Conservation (phyloP, 495 filamentous ascomycete species). For the Parathielavia appendiculata region DNA sequence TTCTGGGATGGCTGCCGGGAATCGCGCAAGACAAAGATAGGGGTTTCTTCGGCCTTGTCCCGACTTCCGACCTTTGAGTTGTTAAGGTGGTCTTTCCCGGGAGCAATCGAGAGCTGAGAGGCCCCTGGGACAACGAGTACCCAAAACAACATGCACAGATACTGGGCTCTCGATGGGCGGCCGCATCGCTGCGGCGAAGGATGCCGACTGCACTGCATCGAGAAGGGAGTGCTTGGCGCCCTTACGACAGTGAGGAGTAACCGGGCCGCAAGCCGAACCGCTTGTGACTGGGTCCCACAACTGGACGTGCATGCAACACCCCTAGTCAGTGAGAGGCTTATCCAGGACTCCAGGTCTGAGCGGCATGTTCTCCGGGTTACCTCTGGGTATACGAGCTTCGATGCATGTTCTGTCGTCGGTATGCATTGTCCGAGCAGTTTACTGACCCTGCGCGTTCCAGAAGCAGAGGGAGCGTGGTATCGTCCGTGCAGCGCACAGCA, state of each 20-base stretch:
- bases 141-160: too few species aligned
- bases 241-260: constrained; percentile 14
- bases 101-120: neutral
- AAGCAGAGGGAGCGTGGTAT: constrained; percentile 12
- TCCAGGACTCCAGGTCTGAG: neutral
- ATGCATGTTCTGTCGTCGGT: too few species aligned
- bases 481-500: constrained; percentile 4
- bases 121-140: too few species aligned
- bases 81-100: neutral
- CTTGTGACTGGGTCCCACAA: constrained; percentile 15
- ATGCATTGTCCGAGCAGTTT: neutral
- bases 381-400: constrained; percentile 8
- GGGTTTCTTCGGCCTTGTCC: neutral
- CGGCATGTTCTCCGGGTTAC: constrained; percentile 13
- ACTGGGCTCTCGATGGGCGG: neutral
- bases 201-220: constrained; percentile 3
- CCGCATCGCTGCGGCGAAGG: constrained; percentile 9
- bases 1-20: too few species aligned
- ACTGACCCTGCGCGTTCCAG: neutral
- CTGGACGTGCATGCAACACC: neutral
- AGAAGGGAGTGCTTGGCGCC: constrained; percentile 5
- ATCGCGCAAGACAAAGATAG: neutral
- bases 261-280: constrained; percentile 31
- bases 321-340: neutral
- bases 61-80: neutral